Base-by-base conservation (phyloP, 768 basidiomycete genomes). In the Hirschioporus abietinus region DNA sequence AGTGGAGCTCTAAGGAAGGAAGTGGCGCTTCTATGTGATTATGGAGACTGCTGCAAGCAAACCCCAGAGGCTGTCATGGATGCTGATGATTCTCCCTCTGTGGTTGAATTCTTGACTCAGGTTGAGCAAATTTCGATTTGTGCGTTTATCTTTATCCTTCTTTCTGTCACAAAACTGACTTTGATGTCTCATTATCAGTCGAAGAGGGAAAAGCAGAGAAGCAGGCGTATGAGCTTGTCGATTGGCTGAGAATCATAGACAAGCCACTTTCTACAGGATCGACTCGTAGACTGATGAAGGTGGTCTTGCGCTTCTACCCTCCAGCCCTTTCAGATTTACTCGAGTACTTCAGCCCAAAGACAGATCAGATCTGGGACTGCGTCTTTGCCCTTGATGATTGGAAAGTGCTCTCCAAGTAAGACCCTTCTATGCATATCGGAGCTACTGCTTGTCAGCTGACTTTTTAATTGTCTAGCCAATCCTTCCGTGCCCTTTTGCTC, bases 151-250 rank as follows among this genome's bases (percentile, higher is more conserved):
- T 8, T 66, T 36, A 34, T 58, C 36, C 26, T 35, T 34, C 35
- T 60, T 34, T 52, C 26, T 20, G 12, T 66, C 10, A 25, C 7
- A 34, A 24, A 36, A 15, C 67, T 66, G 18, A 30, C 30, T 9
- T 8, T 8, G 30, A 30, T 27, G 58, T 30, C 1, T 67, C n/a
- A 60, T n/a, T n/a, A n/a, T n/a, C 27, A 88, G 86, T 83, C 35
- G 71, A 74, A 20, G 74, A 77, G 1, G 74, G 75, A 57, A 64
- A 75, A 26, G 74, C 82, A 58, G 76, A 74, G 62, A 68, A 71
- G 0, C 70, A 77, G 30, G 88, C 87, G 0, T 85, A 79, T 59
- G 85, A 86, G 63, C 76, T 91, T 0, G 78, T 91, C n/a, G 88
- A 90, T 69, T 86, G 84, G 83, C 66, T 88, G 35, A 85, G 89